Evolutionary conservation across 805 yeast genomes (phyloP).

Genomic region (Scheffersomyces spartinae): DNA sequence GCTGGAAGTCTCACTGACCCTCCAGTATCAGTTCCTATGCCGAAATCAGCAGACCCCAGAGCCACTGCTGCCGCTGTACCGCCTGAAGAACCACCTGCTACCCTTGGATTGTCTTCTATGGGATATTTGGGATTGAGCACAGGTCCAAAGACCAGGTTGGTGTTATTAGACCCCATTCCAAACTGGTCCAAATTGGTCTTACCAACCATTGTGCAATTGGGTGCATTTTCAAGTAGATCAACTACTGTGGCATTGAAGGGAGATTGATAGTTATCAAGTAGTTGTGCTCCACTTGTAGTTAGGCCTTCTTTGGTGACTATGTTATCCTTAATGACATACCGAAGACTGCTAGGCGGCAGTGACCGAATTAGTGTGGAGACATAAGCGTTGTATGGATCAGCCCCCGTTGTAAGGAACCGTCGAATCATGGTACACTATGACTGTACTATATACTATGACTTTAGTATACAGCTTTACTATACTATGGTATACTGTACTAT

Average conservation of each 20-base stretch:
- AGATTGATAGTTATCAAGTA: conserved; percentile 47
- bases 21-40: conserved; percentile 95
- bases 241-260: conserved; percentile 80
- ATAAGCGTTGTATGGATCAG: conserved; percentile 27
- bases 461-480: no score
- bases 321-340: no score
- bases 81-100: conserved; percentile 90
- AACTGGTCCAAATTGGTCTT: conserved; percentile 93
- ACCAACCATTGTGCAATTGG: conserved; percentile 46
- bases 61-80: conserved; percentile 94
- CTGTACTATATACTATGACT: no score
- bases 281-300: conserved; percentile 72
- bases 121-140: conserved; percentile 38
- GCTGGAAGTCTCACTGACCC: conserved; percentile 94
- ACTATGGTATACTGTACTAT: no score
- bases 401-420: conserved; percentile 36
- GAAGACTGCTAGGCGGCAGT: no score
- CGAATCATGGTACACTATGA: no score
- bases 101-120: conserved; percentile 11
- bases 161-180: conserved; percentile 85
- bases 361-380: no score
- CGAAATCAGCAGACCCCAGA: conserved; percentile 53
- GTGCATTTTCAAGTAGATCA: conserved; percentile 36
- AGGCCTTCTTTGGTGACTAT: no score
- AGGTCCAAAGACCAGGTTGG: conserved; percentile 45